Percentiles rank a stretch among this genome's conserved stretches.
Conservation (phyloP, 169 alveolate species). For the Cryptosporidium parvum region DNA sequence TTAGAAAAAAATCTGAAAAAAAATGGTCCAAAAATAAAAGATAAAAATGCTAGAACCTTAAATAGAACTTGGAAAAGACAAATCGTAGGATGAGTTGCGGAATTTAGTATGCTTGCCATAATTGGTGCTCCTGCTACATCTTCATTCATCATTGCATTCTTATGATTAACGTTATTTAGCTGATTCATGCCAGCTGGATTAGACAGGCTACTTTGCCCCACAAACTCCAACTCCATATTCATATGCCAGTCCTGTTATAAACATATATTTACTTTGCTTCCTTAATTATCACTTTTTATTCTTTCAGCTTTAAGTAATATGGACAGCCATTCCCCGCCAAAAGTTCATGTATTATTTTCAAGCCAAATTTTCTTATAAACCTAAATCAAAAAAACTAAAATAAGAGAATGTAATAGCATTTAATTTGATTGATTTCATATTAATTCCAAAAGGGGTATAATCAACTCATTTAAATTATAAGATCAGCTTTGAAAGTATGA, state of each 20-base stretch:
- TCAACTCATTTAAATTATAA: background rate
- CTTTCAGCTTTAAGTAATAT: background rate
- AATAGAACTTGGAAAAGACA: constrained; percentile 82
- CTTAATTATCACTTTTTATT: background rate
- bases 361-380: background rate
- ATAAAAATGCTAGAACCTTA: constrained; percentile 80
- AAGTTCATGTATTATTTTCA: background rate
- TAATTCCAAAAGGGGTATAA: background rate
- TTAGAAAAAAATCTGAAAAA: constrained; percentile 71
- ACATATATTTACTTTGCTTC: background rate
- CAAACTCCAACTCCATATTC: constrained; percentile 71
- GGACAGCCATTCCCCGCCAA: background rate
- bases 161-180: background rate
- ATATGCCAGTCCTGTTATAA: background rate
- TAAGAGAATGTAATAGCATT: background rate
- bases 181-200: background rate
- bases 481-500: background rate
- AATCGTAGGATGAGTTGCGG: constrained; percentile 84
- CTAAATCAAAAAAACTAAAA: background rate
- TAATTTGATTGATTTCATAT: background rate
- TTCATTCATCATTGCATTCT: constrained; percentile 62
- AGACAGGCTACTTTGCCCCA: constrained; percentile 25
- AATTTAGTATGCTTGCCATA: constrained; percentile 65
- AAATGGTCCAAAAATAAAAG: constrained; percentile 80
- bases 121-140: constrained; percentile 44